Percentiles rank a stretch among this genome's conserved stretches.
These are phyloP conservation scores for Xylaria castorea DNA, from an alignment of 495 filamentous ascomycete genomes.

Conservation along the genomic window DNA sequence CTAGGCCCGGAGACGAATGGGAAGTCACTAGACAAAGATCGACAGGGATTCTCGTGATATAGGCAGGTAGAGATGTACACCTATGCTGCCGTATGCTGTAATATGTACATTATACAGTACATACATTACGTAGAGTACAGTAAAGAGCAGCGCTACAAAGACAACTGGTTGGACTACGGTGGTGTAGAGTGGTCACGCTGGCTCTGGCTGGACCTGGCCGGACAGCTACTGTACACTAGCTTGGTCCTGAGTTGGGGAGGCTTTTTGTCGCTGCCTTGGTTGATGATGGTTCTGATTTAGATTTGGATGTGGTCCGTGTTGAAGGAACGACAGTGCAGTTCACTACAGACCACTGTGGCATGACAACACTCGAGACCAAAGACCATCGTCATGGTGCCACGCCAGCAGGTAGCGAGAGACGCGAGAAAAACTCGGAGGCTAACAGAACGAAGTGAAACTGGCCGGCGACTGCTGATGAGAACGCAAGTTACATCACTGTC, in stretches of 20 bases:
- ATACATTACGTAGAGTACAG: slow-evolving; percentile 17
- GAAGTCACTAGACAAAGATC: slow-evolving; percentile 28
- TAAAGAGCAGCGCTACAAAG: slow-evolving; percentile 4
- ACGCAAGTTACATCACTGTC: slow-evolving; percentile 31
- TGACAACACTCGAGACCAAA: slow-evolving; percentile 18
- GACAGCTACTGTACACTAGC: slow-evolving; percentile 1
- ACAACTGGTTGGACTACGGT: not conserved
- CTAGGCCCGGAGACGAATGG: not conserved
- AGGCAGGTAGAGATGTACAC: slow-evolving; percentile 11
- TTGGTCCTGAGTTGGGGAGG: not conserved
- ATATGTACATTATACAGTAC: slow-evolving; percentile 28
- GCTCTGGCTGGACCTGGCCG: slow-evolving; percentile 2
- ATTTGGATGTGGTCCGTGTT: not conserved
- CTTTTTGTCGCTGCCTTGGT: slow-evolving; percentile 6
- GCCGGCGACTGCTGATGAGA: slow-evolving; percentile 18
- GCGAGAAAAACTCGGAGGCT: slow-evolving; percentile 11
- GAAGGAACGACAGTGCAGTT: slow-evolving; percentile 12
- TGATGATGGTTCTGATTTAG: not conserved
- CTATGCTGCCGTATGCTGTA: not conserved
- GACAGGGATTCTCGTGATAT: slow-evolving; percentile 35
- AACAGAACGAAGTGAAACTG: slow-evolving; percentile 17
- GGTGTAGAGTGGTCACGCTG: slow-evolving; percentile 15
- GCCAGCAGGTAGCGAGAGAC: slow-evolving; percentile 17
- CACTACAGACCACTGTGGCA: slow-evolving; percentile 21
- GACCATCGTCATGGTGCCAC: slow-evolving; percentile 24